Percentiles rank a stretch among this genome's conserved stretches.
Conservation (phyloP, 352 stramenopile genomes). For the Globisporangium rhizosaccharum region DNA sequence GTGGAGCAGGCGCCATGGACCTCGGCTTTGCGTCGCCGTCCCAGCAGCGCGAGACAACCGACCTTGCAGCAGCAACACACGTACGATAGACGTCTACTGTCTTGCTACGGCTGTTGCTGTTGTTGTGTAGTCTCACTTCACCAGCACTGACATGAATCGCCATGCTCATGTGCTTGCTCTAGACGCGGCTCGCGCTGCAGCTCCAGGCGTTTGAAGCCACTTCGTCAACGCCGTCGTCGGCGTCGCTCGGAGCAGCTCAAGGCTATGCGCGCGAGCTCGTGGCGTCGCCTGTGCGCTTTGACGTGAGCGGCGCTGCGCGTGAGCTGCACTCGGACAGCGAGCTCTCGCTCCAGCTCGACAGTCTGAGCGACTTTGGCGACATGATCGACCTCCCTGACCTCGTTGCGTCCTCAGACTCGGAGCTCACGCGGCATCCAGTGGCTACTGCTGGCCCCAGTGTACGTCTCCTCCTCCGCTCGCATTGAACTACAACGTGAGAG, state of each 20-base stretch:
- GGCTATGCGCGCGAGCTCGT: neutral
- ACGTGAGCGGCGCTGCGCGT: slow-evolving; percentile 12
- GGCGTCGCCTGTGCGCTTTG: slow-evolving; percentile 10
- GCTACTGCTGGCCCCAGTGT: neutral
- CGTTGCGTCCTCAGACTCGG: slow-evolving; percentile 35
- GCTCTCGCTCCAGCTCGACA: slow-evolving; percentile 32
- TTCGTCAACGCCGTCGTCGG: neutral
- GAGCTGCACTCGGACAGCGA: slow-evolving; percentile 29
- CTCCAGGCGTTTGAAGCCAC: slow-evolving; percentile 5
- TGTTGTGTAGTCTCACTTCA: neutral
- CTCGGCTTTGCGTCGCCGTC: neutral
- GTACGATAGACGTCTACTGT: neutral
- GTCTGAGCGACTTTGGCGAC: slow-evolving; percentile 48
- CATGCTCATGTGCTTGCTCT: neutral
- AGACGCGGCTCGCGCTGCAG: neutral
- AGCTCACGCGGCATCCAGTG: slow-evolving; percentile 6
- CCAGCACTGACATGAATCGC: neutral
- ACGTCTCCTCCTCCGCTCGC: neutral
- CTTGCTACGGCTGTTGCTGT: neutral
- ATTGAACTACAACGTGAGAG: neutral
- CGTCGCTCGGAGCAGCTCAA: neutral
- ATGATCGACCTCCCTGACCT: slow-evolving; percentile 55
- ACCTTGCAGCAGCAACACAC: neutral
- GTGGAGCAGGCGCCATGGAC: slow-evolving; percentile 1
- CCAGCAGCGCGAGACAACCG: neutral